Evolutionary conservation across 805 yeast genomes (phyloP).

Genomic region (Zygosaccharomyces rouxii): DNA sequence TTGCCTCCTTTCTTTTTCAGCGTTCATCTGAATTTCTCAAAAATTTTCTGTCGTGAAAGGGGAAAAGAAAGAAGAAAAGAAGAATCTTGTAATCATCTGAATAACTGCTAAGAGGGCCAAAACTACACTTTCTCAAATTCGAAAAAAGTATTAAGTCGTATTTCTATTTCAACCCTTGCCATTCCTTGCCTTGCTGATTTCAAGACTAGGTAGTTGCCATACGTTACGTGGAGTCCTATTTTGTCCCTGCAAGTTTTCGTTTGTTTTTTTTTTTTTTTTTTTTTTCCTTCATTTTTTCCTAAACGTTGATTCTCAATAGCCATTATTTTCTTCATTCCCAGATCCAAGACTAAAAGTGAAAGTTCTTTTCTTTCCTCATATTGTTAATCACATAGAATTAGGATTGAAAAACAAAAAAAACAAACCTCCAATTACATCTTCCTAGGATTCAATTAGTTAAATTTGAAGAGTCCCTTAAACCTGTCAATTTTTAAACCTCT

Average conservation of each 20-base stretch:
- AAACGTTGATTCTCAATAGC: not conserved
- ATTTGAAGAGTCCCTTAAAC: not conserved
- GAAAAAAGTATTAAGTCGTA: not conserved
- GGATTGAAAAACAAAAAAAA: not conserved
- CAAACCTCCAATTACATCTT: not conserved
- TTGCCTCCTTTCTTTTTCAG: no score
- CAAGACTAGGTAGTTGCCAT: not conserved
- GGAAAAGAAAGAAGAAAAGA: no score
- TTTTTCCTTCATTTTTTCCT: not conserved
- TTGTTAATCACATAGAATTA: not conserved
- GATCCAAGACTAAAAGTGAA: not conserved
- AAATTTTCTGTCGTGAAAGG: no score
- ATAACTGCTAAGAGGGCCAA: no score
- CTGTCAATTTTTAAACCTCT: not conserved
- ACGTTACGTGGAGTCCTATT: not conserved
- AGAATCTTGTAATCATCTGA: no score
- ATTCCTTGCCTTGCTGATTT: not conserved
- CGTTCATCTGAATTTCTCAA: no score
- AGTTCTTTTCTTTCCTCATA: not conserved
- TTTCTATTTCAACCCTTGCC: not conserved
- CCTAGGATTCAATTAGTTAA: not conserved
- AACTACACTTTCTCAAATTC: no score
- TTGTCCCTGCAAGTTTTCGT: not conserved
- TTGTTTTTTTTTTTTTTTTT: slow-evolving; percentile 5
- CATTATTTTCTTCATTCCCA: not conserved